Conservation (phyloP, 148 eudicot genomes). For the Persicaria tinctoria region DNA sequence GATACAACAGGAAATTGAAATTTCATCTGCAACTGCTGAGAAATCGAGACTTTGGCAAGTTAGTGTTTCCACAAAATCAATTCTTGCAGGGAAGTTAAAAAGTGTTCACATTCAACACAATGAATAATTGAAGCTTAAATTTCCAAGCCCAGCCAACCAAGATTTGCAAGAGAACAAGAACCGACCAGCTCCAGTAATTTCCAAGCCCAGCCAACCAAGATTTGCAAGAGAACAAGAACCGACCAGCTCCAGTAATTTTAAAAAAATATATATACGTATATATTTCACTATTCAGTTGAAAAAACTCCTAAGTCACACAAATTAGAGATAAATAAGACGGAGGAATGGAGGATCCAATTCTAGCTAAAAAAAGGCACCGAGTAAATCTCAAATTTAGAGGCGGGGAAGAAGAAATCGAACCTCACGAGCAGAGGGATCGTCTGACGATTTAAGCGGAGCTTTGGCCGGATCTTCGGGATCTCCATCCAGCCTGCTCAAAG, state of each 20-base stretch:
- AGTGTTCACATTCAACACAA: too few species aligned
- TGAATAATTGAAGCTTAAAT: too few species aligned
- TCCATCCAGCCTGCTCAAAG: conserved; percentile 24
- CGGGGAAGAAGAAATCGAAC: conserved; percentile 9
- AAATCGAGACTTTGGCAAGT: not conserved
- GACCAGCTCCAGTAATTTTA: too few species aligned
- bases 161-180: too few species aligned
- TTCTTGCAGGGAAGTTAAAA: not conserved
- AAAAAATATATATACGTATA: too few species aligned
- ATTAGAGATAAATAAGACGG: not conserved
- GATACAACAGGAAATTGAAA: not conserved
- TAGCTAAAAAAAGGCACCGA: not conserved
- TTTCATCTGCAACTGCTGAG: not conserved
- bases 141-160: too few species aligned
- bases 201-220: too few species aligned
- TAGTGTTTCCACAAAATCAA: not conserved
- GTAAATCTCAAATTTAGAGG: not conserved
- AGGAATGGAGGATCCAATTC: not conserved
- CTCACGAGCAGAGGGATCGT: conserved; percentile 41
- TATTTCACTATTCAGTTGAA: too few species aligned
- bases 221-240: too few species aligned
- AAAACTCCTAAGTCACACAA: not conserved
- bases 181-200: too few species aligned
- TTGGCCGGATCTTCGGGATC: conserved; percentile 44
- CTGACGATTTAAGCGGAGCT: conserved; percentile 27